Percentiles rank a stretch among this genome's conserved stretches.
Evolutionary conservation across 2,329 filamentous ascomycete genomes (phyloP).

Genomic region (Trichoderma atrobrunneum): DNA sequence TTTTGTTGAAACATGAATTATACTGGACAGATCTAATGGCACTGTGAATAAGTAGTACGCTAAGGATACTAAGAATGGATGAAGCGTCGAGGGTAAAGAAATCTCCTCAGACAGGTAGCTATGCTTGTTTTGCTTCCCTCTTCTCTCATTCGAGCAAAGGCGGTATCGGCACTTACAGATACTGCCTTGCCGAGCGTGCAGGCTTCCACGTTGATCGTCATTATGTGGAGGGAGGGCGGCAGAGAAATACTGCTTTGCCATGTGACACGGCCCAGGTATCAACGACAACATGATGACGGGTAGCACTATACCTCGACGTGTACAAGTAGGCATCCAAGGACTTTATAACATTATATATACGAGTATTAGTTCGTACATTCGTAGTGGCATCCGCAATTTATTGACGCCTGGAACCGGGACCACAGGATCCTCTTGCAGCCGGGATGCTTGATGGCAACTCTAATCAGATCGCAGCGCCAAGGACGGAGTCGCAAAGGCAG

Average conservation of each 20-base stretch:
- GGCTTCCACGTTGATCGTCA: not conserved
- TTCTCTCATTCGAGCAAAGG: not conserved
- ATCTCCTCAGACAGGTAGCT: not conserved
- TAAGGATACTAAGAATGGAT: not conserved
- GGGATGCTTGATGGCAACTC: not conserved
- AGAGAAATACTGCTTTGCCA: not conserved
- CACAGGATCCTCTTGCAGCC: not conserved
- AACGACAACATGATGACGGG: not conserved
- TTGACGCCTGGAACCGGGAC: not conserved
- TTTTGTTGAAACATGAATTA: not conserved
- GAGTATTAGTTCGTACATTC: not conserved
- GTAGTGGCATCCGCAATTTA: not conserved
- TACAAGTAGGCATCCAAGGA: not conserved
- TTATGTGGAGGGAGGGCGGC: not conserved
- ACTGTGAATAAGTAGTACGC: not conserved
- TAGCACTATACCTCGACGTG: not conserved
- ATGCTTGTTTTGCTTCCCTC: not conserved
- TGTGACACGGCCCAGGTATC: not conserved
- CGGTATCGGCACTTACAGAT: not conserved
- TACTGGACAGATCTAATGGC: not conserved
- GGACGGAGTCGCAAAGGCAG: not conserved
- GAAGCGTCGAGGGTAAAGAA: not conserved
- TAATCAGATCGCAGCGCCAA: slow-evolving; percentile 2
- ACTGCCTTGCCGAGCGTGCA: not conserved
- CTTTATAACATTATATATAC: not conserved